A percentile compares a stretch with the other conserved stretches of the same genome.
These are phyloP conservation scores for Colletotrichum echinochloae DNA, from an alignment of 2,329 filamentous ascomycete genomes.

Conservation along the genomic window DNA sequence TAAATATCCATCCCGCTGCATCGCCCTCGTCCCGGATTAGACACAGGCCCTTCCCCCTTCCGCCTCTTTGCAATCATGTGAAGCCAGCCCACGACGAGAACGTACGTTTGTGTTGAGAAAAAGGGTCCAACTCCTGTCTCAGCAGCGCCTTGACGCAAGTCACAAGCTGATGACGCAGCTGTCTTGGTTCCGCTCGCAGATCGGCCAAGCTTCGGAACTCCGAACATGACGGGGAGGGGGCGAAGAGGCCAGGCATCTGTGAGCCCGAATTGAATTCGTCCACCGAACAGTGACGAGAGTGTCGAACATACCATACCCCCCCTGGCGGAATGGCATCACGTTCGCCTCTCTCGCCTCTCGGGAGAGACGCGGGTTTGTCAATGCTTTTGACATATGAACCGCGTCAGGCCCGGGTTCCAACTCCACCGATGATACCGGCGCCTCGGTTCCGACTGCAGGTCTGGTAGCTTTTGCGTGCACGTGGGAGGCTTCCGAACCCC, in stretches of 20 bases:
- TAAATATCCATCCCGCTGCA: neutral
- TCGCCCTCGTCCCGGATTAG: neutral
- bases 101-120: neutral
- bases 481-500: neutral
- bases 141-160: neutral
- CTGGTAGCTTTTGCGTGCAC: neutral
- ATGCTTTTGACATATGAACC: neutral
- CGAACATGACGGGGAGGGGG: neutral
- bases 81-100: neutral
- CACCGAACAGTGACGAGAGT: neutral
- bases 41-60: neutral
- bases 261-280: neutral
- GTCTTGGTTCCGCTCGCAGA: slow-evolving; percentile 7
- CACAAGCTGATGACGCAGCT: slow-evolving; percentile 3
- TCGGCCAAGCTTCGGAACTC: slow-evolving; percentile 11
- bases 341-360: too few relatives aligned
- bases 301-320: too few relatives aligned
- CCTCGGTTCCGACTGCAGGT: neutral
- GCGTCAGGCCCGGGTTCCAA: neutral
- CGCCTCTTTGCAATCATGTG: neutral
- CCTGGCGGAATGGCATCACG: neutral
- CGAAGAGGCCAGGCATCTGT: neutral
- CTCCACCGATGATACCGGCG: neutral
- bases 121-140: neutral
- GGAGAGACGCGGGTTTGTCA: neutral